Base-by-base conservation (phyloP, 179 eudicot genomes). In the Silene noctiflora region DNA sequence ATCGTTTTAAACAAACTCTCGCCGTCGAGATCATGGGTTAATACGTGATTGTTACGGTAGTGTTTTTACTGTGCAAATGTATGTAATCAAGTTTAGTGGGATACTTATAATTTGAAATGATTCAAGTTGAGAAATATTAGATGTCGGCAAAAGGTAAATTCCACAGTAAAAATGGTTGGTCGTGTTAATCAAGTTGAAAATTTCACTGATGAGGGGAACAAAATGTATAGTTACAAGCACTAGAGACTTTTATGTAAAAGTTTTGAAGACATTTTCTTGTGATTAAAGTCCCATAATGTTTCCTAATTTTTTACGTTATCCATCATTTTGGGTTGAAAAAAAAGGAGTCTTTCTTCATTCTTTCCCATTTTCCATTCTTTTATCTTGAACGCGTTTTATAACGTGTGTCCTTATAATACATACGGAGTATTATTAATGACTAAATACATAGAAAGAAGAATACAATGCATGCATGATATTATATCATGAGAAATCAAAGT, bases 211-310 rank as follows among this genome's bases (percentile, higher is more conserved):
- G 73, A 70, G 72, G 76, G 84, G 81, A 69, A 61, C 75, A 69
- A 73, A 78, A 78, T 73, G 39, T 51, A 69, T 60, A 79, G 78
- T 75, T 68, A 13, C 71, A 25, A 75, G 59, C 82, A 75, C 78
- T 70, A 67, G 20, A 58, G 19, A 46, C 69, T 75, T 79, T 66
- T 22, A n/a, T 60, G 60, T 42, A 79, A 73, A 67, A 22, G 31
- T 25, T 58, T 42, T 67, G 58, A 62, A 44, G 74, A 79, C 81
- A 79, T 73, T 79, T 73, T 74, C 74, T 79, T 79, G 69, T 73
- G 75, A 75, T 79, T 79, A 69, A 79, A 71, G 82, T 79, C 74
- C 78, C 78, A 79, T 79, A 60, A 79, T 79, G 82, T 79, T 79
- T 74, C 42, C 82, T 35, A 79, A 24, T 79, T 74, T 17, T 69